Evolutionary conservation across 2,329 filamentous ascomycete genomes (phyloP).

Genomic region (Ascochyta clinopodiicola): DNA sequence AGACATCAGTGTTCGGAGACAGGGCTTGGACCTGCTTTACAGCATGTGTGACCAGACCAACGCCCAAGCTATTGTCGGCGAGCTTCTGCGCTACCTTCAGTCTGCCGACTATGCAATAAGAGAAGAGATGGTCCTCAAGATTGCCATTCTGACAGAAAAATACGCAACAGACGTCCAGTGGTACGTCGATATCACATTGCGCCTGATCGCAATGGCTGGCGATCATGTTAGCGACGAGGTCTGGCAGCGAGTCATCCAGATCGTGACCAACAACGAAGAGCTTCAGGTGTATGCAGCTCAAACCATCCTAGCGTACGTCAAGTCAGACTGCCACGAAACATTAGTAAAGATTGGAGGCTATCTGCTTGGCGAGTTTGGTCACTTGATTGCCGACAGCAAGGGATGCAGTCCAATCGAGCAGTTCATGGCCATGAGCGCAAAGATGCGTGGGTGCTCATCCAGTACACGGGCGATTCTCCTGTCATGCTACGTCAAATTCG

Average conservation of each 20-base stretch:
- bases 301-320: conserved; percentile 90
- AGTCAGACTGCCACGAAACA: conserved; percentile 95
- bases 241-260: conserved; percentile 98
- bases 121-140: conserved; percentile 99
- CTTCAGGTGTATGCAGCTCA: conserved; percentile 95
- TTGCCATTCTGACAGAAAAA: conserved; percentile 97
- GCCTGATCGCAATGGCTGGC: conserved; percentile 93
- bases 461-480: conserved; percentile 92
- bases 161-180: conserved; percentile 98
- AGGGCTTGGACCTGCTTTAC: conserved; percentile 94
- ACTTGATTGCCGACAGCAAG: conserved; percentile 89
- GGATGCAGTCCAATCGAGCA: conserved; percentile 97
- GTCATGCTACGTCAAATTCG: conserved; percentile 95
- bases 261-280: conserved; percentile 99
- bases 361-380: conserved; percentile 94
- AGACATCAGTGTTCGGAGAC: conserved; percentile 95
- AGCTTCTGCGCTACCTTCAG: conserved; percentile 92
- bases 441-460: conserved; percentile 87
- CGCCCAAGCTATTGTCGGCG: conserved; percentile 88
- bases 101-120: conserved; percentile 97
- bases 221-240: conserved; percentile 99
- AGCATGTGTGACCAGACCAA: conserved; percentile 99
- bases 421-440: conserved; percentile 88
- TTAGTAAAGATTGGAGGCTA: conserved; percentile 98
- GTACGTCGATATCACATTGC: conserved; percentile 97